Evolutionary conservation across 2,329 filamentous ascomycete species (phyloP).

Genomic region (Zymoseptoria crescenta): DNA sequence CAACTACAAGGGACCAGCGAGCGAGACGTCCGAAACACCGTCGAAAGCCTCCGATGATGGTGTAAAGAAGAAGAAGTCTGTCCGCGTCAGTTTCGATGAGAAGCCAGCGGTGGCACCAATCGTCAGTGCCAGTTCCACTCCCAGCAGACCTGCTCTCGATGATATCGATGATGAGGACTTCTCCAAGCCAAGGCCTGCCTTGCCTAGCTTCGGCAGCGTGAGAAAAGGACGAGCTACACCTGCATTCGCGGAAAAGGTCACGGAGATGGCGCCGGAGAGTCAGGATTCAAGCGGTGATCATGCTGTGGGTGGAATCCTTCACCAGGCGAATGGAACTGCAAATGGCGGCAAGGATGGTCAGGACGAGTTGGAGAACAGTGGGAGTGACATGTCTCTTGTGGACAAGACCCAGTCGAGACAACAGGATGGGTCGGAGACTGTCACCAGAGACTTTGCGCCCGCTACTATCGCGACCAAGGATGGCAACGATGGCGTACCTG

Average conservation of each 20-base stretch:
- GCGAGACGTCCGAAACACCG: constrained; percentile 50
- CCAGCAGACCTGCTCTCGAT: constrained; percentile 26
- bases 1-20: constrained; percentile 42
- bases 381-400: constrained; percentile 22
- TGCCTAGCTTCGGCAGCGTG: constrained; percentile 70
- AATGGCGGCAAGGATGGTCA: constrained; percentile 65
- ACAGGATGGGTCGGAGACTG: constrained; percentile 6
- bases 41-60: constrained; percentile 36
- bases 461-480: background rate
- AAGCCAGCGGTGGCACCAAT: constrained; percentile 28
- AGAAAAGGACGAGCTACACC: constrained; percentile 31
- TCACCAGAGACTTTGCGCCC: constrained; percentile 19
- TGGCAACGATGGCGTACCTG: constrained; percentile 19
- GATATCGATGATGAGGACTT: constrained; percentile 49
- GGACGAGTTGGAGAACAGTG: constrained; percentile 54
- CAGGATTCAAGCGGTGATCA: constrained; percentile 54
- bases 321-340: constrained; percentile 51
- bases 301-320: constrained; percentile 48
- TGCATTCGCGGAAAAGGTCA: constrained; percentile 46
- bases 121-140: constrained; percentile 41
- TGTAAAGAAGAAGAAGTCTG: constrained; percentile 53
- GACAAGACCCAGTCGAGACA: background rate
- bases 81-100: constrained; percentile 73
- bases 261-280: constrained; percentile 36
- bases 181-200: constrained; percentile 65